Base-by-base conservation (phyloP, 139 green algal genomes). In the Chlorokybus atmophyticus region DNA sequence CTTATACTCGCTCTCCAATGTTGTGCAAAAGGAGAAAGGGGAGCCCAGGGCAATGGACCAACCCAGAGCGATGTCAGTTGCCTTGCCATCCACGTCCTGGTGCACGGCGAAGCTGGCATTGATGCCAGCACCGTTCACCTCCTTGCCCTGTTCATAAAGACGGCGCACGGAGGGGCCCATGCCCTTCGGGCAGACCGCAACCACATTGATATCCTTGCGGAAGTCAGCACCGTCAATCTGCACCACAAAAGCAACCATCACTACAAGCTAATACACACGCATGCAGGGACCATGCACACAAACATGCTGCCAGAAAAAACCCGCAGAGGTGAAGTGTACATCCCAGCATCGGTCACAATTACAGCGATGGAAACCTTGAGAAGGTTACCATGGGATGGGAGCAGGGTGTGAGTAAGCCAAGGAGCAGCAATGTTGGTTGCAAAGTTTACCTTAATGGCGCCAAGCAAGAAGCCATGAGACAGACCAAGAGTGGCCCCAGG, bases 91-190 rank as follows among this genome's bases (percentile, higher is more conserved):
- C 55, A 84, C 85, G 68, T 99, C 90, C 86, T 99, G 91, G 70
- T 99, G 90, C n/a, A 99, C 78, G 32, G 89, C 92, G 64, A 95
- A 95, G 26, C 89, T 97, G 71, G 81, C 90, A 75, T 99, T 98
- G 81, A 98, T 99, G 71, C 92, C 92, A 17, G 92, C 83, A 50
- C 92, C 92, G 73, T 97, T 96, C 31, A 97, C 83, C 4, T 67
- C 68, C 84, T 97, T 96, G 76, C 92, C 92, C 80, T 97, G 91
- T 76, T 95, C 87, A 67, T 99, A 99, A 35, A 99, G 71, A 32
- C 84, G 73, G 50, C 92, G 78, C 59, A 99, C 92, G 50, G 66
- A 95, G 31, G 90, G 90, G 53, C 92, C 92, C 92, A 99, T 99
- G 55, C 91, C 91, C 84, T 99, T 99, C 65, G 92, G 92, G n/a